Percentiles rank a stretch among this genome's conserved stretches.
These are phyloP conservation scores for Pestalotiopsis fici DNA, from an alignment of 2,329 filamentous ascomycete genomes.

Conservation along the genomic window DNA sequence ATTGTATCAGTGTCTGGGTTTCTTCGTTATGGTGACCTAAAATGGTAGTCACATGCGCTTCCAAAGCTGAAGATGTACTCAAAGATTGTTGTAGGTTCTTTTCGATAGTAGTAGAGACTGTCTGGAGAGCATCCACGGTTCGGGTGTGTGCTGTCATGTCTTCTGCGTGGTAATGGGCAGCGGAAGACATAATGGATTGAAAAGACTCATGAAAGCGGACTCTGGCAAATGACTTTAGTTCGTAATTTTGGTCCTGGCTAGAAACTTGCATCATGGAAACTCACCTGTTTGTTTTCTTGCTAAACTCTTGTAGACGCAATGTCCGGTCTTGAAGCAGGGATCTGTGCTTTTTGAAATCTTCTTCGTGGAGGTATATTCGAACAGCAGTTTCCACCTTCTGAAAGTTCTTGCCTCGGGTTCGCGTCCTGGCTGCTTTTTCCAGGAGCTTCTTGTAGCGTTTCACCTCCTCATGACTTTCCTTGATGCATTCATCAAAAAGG, in stretches of 20 bases:
- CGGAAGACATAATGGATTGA: background rate
- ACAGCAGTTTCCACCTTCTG: background rate
- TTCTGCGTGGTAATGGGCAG: background rate
- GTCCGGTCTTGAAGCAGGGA: background rate
- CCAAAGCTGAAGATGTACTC: background rate
- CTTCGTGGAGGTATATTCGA: background rate
- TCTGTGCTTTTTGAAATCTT: background rate
- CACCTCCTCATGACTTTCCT: background rate
- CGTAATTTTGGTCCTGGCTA: rapidly evolving
- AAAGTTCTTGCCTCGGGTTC: background rate
- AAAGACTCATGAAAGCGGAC: background rate
- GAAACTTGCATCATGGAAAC: background rate
- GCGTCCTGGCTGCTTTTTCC: background rate
- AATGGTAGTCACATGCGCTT: background rate
- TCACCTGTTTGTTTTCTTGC: background rate
- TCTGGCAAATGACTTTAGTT: background rate
- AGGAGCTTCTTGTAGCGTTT: background rate
- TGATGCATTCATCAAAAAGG: background rate
- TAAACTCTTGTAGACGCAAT: background rate
- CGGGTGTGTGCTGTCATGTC: background rate
- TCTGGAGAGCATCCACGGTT: background rate
- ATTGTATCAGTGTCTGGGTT: background rate
- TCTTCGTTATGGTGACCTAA: background rate
- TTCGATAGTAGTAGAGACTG: background rate
- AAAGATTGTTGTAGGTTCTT: background rate